Evolutionary conservation across 2,329 filamentous ascomycete genomes (phyloP).

Genomic region (Colletotrichum coccodes): DNA sequence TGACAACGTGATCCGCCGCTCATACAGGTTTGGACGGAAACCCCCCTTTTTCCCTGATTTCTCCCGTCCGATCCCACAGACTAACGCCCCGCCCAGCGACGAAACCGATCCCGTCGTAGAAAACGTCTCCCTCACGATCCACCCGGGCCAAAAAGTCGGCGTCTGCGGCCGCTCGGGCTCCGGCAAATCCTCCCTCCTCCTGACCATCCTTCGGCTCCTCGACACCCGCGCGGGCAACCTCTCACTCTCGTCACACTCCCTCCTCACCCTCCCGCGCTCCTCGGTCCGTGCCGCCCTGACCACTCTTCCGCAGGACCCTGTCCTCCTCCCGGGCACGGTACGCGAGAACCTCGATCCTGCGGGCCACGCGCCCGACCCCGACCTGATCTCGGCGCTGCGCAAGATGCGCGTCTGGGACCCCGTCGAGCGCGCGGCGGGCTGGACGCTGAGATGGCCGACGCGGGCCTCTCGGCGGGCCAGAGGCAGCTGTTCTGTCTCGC

Average conservation of each 20-base stretch:
- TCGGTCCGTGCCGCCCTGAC: constrained; percentile 54
- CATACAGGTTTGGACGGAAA: too few relatives aligned
- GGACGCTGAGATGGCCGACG: constrained; percentile 42
- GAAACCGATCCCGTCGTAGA: constrained; percentile 32
- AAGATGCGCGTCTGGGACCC: constrained; percentile 53
- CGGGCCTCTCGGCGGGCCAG: constrained; percentile 54
- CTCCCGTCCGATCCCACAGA: too few relatives aligned
- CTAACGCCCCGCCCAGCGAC: constrained; percentile 26
- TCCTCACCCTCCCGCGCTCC: constrained; percentile 52
- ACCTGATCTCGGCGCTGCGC: constrained; percentile 52
- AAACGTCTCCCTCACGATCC: constrained; percentile 33
- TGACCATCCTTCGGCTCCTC: constrained; percentile 58
- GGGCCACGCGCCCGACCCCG: constrained; percentile 44
- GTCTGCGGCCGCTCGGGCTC: constrained; percentile 64
- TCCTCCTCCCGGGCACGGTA: constrained; percentile 55
- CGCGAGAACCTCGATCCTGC: constrained; percentile 58
- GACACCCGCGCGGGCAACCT: constrained; percentile 50
- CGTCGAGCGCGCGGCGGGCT: constrained; percentile 50
- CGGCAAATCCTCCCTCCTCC: constrained; percentile 60
- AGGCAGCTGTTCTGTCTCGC: constrained; percentile 60
- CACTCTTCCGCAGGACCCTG: constrained; percentile 60
- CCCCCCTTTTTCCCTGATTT: too few relatives aligned
- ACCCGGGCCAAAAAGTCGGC: constrained; percentile 56
- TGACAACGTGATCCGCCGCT: too few relatives aligned
- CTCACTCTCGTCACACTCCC: constrained; percentile 53